Conservation (phyloP, 2,329 filamentous ascomycete species). For the Colletotrichum higginsianum region DNA sequence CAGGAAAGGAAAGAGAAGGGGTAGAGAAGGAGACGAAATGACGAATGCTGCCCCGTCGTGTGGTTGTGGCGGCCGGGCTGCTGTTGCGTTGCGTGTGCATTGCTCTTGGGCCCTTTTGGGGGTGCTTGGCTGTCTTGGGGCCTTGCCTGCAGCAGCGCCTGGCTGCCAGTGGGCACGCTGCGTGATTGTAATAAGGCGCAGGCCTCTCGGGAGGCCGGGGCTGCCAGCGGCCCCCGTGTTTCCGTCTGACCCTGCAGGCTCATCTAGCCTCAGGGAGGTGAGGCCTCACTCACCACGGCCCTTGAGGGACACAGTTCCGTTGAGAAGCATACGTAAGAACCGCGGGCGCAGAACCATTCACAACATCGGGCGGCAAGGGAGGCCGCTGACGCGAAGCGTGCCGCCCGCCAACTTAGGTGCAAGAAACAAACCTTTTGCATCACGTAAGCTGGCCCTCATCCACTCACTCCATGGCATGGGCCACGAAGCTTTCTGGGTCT, state of each 20-base stretch:
- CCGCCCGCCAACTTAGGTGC: not conserved
- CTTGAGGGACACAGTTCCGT: not conserved
- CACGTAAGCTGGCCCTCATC: not conserved
- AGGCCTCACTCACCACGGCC: slow-evolving; percentile 17
- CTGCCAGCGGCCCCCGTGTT: slow-evolving; percentile 25
- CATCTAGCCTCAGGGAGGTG: not conserved
- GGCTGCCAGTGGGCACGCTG: not conserved
- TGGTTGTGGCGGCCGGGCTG: not conserved
- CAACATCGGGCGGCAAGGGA: slow-evolving; percentile 6
- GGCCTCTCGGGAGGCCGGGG: slow-evolving; percentile 11
- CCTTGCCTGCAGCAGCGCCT: not conserved
- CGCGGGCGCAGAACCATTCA: slow-evolving; percentile 8
- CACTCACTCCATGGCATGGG: not conserved
- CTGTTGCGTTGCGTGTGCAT: not conserved
- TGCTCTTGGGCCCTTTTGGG: not conserved
- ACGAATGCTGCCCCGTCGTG: not conserved
- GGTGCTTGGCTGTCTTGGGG: slow-evolving; percentile 12
- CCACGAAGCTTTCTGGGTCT: not conserved
- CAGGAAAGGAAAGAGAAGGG: not conserved
- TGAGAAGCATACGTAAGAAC: slow-evolving; percentile 18
- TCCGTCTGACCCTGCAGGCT: slow-evolving; percentile 22
- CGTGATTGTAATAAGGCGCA: slow-evolving; percentile 4
- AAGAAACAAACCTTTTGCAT: not conserved
- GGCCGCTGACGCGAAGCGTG: not conserved
- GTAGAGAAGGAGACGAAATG: not conserved